Evolutionary conservation across 352 stramenopile genomes (phyloP), one percentile per base, ranked within the genome.

Genomic region (Phytopythium helicoides): DNA sequence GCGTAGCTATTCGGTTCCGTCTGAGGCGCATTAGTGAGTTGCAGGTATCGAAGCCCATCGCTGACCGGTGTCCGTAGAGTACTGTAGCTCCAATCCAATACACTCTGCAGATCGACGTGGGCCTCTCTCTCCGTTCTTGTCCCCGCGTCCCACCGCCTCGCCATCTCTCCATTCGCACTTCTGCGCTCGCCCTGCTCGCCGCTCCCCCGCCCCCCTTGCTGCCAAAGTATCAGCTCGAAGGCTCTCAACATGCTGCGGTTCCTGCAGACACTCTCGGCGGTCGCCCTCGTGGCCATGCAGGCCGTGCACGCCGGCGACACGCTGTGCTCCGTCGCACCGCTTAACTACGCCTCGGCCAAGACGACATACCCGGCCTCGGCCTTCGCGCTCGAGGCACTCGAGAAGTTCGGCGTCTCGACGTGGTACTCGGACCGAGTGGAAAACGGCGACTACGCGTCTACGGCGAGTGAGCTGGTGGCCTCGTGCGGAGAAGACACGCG

Each of bases 401-500:
- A 86, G 44, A 77, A 74, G 36, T 60, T 77, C 46, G 62, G 63
- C 23, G 71, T 88, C 44, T 73, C 81, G 11, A 85, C 77, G 4
- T 89, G 77, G 81, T 91, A 91, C 54, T 72, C 72, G 28, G 78
- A 91, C 54, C 68, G 71, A 28, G 48, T 28, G 19, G 56, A 47
- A 19, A 66, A 75, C 38, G 66, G 62, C 49, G 59, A 81, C 58
- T 75, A 81, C 52, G 59, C 54, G 10, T 37, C 64, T 18, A 69
- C 56, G 11, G 60, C 64, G 1, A 40, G 56, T 39, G 34, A 68
- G 28, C 57, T 87, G 10, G 64, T 84, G 25, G 39, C 54, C 18
- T 48, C 52, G 16, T 86, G 76, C 39, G 26, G 58, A 5, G 51
- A 68, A 26, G 63, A 70, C 19, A 70, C 71, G 34, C 73, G 76